Percentiles rank a stretch among this genome's conserved stretches.
Evolutionary conservation across 2,329 filamentous ascomycete species (phyloP).

Genomic region (Pseudogymnoascus sp.): DNA sequence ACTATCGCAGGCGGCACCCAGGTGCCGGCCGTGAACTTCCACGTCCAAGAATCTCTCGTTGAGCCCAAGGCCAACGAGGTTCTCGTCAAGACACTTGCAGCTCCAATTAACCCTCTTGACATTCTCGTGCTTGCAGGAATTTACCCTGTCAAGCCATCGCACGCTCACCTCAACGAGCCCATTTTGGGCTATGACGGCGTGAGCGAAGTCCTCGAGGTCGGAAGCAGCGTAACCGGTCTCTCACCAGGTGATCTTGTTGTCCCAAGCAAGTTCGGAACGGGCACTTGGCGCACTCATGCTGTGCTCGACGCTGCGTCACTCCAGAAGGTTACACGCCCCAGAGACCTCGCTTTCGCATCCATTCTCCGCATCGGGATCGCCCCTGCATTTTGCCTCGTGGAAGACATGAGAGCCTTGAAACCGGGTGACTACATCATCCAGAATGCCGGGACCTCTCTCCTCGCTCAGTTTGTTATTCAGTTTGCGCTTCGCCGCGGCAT

Average conservation of each 20-base stretch:
- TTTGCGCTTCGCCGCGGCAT: slow-evolving; percentile 18
- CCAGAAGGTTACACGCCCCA: slow-evolving; percentile 7
- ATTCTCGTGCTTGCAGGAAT: background rate
- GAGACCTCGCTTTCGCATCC: slow-evolving; percentile 16
- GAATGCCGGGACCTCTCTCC: slow-evolving; percentile 18
- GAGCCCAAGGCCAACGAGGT: background rate
- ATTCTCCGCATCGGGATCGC: slow-evolving; percentile 18
- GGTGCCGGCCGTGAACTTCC: background rate
- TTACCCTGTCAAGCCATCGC: background rate
- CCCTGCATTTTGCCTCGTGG: slow-evolving; percentile 22
- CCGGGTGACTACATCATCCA: slow-evolving; percentile 24
- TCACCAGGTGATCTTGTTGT: slow-evolving; percentile 20
- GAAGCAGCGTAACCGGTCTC: slow-evolving; percentile 17
- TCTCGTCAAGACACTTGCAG: background rate
- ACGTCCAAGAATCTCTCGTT: background rate
- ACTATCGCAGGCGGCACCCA: background rate
- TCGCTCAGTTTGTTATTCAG: slow-evolving; percentile 21
- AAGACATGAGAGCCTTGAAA: slow-evolving; percentile 18
- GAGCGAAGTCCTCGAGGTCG: slow-evolving; percentile 22
- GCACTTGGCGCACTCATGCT: slow-evolving; percentile 22
- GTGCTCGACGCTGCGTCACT: slow-evolving; percentile 16
- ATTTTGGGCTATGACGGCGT: slow-evolving; percentile 19
- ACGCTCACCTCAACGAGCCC: background rate
- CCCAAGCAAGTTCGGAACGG: slow-evolving; percentile 10
- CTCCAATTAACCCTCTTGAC: background rate